Percentiles rank a stretch among this genome's conserved stretches.
These are phyloP conservation scores for Camellia lanceoleosa DNA, from an alignment of 148 eudicot genomes.

Conservation along the genomic window DNA sequence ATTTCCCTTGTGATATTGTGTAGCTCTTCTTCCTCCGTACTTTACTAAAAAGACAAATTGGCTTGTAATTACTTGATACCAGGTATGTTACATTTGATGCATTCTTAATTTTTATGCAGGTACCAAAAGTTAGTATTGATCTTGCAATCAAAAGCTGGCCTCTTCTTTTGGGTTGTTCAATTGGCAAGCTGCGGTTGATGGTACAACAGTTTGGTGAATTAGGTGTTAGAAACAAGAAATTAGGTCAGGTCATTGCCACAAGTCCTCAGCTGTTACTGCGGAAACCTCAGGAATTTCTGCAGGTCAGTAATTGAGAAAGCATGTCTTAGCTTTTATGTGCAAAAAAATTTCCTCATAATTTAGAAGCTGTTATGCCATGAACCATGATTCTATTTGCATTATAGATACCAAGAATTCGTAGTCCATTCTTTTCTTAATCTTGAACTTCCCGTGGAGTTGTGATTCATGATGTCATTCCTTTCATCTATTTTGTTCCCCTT, in stretches of 20 bases:
- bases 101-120: constrained; percentile 37
- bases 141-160: constrained; percentile 71
- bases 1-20: not conserved
- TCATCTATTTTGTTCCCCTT: not conserved
- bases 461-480: not conserved
- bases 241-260: constrained; percentile 60
- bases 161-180: constrained; percentile 67
- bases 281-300: constrained; percentile 57
- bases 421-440: not conserved
- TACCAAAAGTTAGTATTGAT: constrained; percentile 43
- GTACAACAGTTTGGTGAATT: constrained; percentile 44
- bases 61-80: not conserved
- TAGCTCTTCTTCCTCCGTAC: not conserved
- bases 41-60: not conserved
- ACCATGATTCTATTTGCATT: not conserved
- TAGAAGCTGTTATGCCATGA: not conserved
- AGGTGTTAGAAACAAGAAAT: constrained; percentile 43
- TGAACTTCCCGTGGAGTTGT: not conserved
- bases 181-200: constrained; percentile 55
- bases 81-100: not conserved
- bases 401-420: not conserved
- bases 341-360: not conserved
- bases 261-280: constrained; percentile 79
- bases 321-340: not conserved
- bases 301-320: constrained; percentile 34